Base-by-base conservation (phyloP, 2,329 filamentous ascomycete genomes). In the Annulohypoxylon truncatum region DNA sequence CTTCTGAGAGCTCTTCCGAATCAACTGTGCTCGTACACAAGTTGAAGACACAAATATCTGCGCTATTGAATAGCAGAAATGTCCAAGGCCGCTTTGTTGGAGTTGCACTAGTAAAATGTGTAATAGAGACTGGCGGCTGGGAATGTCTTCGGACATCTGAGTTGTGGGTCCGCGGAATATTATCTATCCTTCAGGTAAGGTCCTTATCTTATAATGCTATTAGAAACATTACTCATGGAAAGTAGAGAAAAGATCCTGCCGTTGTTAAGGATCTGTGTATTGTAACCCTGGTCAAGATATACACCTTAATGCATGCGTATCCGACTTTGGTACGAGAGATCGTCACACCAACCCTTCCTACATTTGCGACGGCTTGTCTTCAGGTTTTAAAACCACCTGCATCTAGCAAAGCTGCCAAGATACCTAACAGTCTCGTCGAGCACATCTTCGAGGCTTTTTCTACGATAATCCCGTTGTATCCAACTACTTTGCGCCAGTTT, bases 301-400 rank as follows among this genome's bases (percentile, higher is more conserved):
- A 96, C 80, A 85, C 89, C 71, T 86, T 96, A 33, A 91, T 94
- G 40, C 92, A 94, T 75, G 88, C 90, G 35, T 94, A 94, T 75
- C 92, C 91, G 64, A 96, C 93, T 7, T 83, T 97, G 56, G 84
- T 95, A 46, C 87, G 95, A 72, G 94, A 97, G 76, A 92, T 97
- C 66, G 94, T 92, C 0, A 97, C 94, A 0, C 93, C 93, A 2
- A 92, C 89, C 2, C 81, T 97, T 18, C 89, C 92, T 1, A 81
- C 86, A 1, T 97, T 95, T 73, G 85, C 94, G 47, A 89, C 87
- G 0, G 84, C 90, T 2, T 93, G 91, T 72, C 79, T 97, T 46
- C 89, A 90, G 72, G 83, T 95, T 46, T 80, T 87, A 75, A 83
- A 88, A 70, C 76, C 80, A 0, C 77, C 81, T 0, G 67, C 75